Evolutionary conservation across 2,329 filamentous ascomycete genomes (phyloP).

Genomic region (Epichloe sp.): DNA sequence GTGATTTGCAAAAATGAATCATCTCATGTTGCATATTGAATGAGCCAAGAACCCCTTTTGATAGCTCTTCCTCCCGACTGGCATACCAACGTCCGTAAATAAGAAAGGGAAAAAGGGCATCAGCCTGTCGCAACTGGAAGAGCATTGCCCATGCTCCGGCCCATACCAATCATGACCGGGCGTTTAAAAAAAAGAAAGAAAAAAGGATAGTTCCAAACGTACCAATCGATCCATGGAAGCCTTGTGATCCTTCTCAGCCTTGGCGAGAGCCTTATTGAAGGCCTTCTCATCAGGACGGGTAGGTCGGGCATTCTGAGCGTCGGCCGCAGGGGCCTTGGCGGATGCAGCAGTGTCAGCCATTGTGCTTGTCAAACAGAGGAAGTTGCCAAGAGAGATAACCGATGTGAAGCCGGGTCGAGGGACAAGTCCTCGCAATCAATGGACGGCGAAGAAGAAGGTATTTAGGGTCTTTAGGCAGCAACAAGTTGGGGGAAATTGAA

Average conservation of each 20-base stretch:
- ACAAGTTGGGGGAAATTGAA: neutral
- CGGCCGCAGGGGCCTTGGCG: constrained; percentile 28
- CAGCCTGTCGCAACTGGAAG: neutral
- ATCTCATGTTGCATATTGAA: neutral
- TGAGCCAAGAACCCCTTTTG: neutral
- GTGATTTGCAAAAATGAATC: neutral
- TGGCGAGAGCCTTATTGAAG: constrained; percentile 66
- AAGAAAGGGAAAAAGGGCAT: neutral
- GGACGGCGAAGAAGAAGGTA: neutral
- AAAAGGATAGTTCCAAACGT: constrained; percentile 10
- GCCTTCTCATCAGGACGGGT: constrained; percentile 76
- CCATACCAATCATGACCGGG: too few species aligned
- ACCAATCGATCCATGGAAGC: constrained; percentile 51
- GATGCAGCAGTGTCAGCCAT: constrained; percentile 33
- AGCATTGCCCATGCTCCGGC: neutral
- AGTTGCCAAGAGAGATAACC: constrained; percentile 6
- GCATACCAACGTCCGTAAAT: too few species aligned
- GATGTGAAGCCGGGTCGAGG: constrained; percentile 8
- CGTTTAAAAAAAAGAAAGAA: neutral
- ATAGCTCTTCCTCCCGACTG: too few species aligned
- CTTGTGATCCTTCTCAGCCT: constrained; percentile 78
- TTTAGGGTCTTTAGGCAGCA: neutral
- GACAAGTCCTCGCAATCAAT: constrained; percentile 3
- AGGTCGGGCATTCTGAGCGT: constrained; percentile 44
- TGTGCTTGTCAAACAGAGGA: constrained; percentile 17